These are phyloP conservation scores for Lipomyces chichibuensis DNA, from an alignment of 805 yeast species.

Conservation along the genomic window DNA sequence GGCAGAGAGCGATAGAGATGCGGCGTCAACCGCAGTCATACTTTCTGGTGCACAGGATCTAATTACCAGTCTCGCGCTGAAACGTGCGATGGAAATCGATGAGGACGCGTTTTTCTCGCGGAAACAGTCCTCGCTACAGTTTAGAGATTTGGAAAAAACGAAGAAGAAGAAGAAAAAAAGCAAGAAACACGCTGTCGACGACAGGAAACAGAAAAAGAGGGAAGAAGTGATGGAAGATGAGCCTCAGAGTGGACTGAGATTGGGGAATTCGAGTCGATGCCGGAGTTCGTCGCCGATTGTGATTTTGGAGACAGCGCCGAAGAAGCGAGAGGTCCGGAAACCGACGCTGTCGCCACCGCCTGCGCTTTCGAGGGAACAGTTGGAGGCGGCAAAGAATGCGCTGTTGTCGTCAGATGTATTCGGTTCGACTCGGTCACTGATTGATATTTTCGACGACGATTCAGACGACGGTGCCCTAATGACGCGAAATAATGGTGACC, in stretches of 20 bases:
- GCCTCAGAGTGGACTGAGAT: no score
- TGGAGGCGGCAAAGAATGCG: slow-evolving; percentile 9
- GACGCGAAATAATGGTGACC: slow-evolving; percentile 11
- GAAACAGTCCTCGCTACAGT: not conserved
- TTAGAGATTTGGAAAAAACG: not conserved
- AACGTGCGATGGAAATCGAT: slow-evolving; percentile 6
- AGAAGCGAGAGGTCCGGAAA: not conserved
- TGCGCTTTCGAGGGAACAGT: slow-evolving; percentile 14
- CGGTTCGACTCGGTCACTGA: not conserved
- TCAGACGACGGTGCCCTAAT: not conserved
- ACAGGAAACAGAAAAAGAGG: not conserved
- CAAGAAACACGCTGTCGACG: not conserved
- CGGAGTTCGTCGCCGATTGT: slow-evolving; percentile 1
- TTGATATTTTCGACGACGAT: slow-evolving; percentile 1
- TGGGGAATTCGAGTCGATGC: not conserved
- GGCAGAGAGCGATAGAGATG: not conserved
- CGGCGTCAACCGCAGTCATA: not conserved
- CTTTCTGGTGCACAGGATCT: not conserved
- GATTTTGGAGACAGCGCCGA: not conserved
- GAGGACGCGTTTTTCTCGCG: slow-evolving; percentile 12
- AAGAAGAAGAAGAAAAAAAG: slow-evolving; percentile 4
- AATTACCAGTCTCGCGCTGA: slow-evolving; percentile 4
- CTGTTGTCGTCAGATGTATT: not conserved
- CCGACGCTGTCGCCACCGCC: slow-evolving; percentile 30
- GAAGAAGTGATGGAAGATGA: not conserved